A percentile compares a stretch with the other conserved stretches of the same genome.
phyloP scores from a whole-genome alignment of 2,329 filamentous ascomycete species.

The Chaetomium olivaceum region DNA sequence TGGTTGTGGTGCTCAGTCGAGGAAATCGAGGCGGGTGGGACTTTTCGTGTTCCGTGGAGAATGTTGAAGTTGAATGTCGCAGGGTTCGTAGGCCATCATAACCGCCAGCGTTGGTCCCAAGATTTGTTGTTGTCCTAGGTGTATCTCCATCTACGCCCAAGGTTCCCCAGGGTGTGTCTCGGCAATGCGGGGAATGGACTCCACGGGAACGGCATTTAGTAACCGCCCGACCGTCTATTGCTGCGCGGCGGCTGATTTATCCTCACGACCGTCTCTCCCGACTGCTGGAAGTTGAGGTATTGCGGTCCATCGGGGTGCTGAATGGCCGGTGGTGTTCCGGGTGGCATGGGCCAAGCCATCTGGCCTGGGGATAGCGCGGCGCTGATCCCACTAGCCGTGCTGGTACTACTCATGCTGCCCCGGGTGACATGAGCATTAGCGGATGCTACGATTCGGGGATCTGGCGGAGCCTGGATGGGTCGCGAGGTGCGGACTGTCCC shows the following conservation, averaged over 20 bases:
- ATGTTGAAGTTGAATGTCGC: neutral
- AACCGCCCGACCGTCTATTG: conserved; percentile 5
- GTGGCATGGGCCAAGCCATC: conserved; percentile 29
- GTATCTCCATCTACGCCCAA: no score
- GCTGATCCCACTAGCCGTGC: conserved; percentile 20
- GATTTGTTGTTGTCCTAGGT: no score
- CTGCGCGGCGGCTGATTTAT: conserved; percentile 18
- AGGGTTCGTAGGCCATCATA: no score
- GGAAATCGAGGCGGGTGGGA: neutral
- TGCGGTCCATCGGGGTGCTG: conserved; percentile 11
- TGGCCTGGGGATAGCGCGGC: conserved; percentile 24
- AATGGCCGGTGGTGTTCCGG: conserved; percentile 20
- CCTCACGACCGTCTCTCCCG: conserved; percentile 26
- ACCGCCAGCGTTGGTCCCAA: no score
- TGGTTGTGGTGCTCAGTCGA: neutral
- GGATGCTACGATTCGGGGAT: conserved; percentile 13
- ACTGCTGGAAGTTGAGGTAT: conserved; percentile 23
- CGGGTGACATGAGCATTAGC: conserved; percentile 7
- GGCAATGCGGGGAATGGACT: no score
- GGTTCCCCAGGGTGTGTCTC: no score
- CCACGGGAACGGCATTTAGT: neutral
- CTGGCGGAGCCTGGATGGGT: conserved; percentile 12
- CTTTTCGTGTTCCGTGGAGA: neutral
- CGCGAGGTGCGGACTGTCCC: conserved; percentile 16
- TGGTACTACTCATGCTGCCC: conserved; percentile 23